Evolutionary conservation across 768 basidiomycete species (phyloP).

Genomic region (Suillus subalutaceus): DNA sequence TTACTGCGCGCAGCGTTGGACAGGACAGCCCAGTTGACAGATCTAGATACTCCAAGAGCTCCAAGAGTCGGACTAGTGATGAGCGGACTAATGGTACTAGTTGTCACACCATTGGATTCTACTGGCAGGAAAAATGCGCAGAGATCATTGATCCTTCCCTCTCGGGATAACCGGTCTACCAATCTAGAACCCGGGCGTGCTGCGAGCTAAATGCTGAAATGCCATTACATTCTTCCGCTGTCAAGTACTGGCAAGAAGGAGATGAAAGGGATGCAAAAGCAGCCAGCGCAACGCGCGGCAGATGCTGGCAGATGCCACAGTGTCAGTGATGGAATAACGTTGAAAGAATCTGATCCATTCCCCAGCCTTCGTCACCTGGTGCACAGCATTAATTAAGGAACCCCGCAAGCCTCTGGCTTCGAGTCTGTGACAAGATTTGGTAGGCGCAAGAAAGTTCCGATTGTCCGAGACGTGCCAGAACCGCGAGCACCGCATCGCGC

Average conservation of each 20-base stretch:
- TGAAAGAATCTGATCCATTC: too few relatives aligned
- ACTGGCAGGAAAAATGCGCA: neutral
- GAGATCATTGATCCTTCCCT: neutral
- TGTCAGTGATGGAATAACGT: conserved; percentile 16
- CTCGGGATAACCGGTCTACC: neutral
- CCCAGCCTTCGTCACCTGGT: conserved; percentile 22
- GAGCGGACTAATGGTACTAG: too few relatives aligned
- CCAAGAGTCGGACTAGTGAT: neutral
- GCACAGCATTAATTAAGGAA: conserved; percentile 48
- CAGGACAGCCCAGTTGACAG: neutral
- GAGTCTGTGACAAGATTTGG: conserved; percentile 44
- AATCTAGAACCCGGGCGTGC: neutral
- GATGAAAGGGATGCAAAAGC: neutral
- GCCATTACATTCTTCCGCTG: neutral
- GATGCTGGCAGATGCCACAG: too few relatives aligned
- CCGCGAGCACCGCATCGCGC: neutral
- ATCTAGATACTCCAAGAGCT: neutral
- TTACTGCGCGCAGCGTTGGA: neutral
- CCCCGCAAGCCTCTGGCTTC: too few relatives aligned
- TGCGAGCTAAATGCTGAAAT: neutral
- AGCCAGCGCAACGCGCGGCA: neutral
- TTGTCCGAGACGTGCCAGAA: neutral
- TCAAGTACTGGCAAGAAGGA: neutral
- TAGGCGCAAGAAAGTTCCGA: conserved; percentile 61
- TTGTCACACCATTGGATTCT: neutral